phyloP scores from a whole-genome alignment of 768 basidiomycete species.

The Boletus rubropictus region DNA sequence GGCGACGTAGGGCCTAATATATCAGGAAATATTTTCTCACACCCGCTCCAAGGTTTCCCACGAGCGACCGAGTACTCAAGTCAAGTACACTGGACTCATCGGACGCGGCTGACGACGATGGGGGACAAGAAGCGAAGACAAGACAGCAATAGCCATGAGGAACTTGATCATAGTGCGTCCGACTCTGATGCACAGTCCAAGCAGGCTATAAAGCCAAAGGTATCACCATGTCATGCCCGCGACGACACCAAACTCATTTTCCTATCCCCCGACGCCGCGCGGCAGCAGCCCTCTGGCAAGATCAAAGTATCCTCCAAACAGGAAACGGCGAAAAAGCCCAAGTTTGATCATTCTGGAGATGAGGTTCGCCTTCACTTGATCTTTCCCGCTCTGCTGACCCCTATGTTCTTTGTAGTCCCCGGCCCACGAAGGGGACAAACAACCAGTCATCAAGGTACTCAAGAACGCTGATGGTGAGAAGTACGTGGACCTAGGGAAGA shows the following conservation, averaged over 20 bases:
- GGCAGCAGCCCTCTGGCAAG: conserved; percentile 3
- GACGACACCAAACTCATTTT: background rate
- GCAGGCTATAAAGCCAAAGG: conserved; percentile 13
- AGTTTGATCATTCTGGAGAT: conserved; percentile 9
- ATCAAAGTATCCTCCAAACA: conserved; percentile 11
- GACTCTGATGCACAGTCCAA: conserved; percentile 14
- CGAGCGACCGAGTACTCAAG: background rate
- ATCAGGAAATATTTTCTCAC: conserved; percentile 31
- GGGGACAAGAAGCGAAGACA: conserved; percentile 1
- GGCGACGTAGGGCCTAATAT: conserved; percentile 27
- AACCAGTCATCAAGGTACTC: conserved; percentile 5
- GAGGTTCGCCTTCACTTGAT: conserved; percentile 6
- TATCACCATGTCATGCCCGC: background rate
- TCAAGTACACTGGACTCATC: no score
- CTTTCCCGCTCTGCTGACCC: conserved; percentile 6
- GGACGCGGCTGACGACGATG: background rate
- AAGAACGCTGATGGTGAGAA: conserved; percentile 31
- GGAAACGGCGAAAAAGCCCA: conserved; percentile 36
- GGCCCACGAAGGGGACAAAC: background rate
- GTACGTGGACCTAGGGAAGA: conserved; percentile 68
- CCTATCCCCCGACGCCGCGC: background rate
- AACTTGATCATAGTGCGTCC: conserved; percentile 6
- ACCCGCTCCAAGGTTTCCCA: background rate
- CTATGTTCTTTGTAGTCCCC: conserved; percentile 16
- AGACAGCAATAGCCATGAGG: conserved; percentile 2